Evolutionary conservation across 2,329 filamentous ascomycete genomes (phyloP), one percentile per base, ranked within the genome.

Genomic region (Phyllosticta ampelicida): DNA sequence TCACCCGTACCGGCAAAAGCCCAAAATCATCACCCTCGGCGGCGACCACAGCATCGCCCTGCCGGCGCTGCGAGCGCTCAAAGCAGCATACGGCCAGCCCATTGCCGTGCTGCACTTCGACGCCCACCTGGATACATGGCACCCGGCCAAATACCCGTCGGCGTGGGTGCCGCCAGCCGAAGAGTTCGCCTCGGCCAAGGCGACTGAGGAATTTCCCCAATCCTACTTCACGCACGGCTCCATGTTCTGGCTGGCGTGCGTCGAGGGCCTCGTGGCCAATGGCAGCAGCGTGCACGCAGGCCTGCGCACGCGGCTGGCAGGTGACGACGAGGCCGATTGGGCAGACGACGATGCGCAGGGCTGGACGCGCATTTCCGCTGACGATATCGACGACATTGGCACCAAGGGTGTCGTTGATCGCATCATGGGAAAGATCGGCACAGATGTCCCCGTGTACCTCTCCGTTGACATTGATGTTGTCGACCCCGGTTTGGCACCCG

Each of bases 201-300:
- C 77, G 6, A 80, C 79, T 2, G 79, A 83, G 60, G 36, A n/a
- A 1, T 44, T 44, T 16, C 36, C 36, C 13, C 87, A 89, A 70
- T 80, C 83, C 1, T 81, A 86, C 64, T 94, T 95, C 75, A 95
- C 86, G 67, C 90, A 96, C 71, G 90, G 91, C 4, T 89, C 83
- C 64, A 94, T 95, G 85, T 95, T 95, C 78, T 92, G 89, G 86
- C 81, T 92, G 64, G 90, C 90, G 5, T 85, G 85, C 53, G 84
- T 85, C 28, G 90, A 95, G 70, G 89, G 88, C 0, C 75, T 96
- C 23, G 85, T 95, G 60, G 78, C 82, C 61, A 91, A 92, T 70
- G 75, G 78, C 13, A 86, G 82, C 0, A 87, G 83, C 20, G 88
- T 94, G 5, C 90, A 96, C 70, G 90, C 89, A 0, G 90, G 90